phyloP scores from a whole-genome alignment of 768 basidiomycete genomes.

The Lactifluus volemus region DNA sequence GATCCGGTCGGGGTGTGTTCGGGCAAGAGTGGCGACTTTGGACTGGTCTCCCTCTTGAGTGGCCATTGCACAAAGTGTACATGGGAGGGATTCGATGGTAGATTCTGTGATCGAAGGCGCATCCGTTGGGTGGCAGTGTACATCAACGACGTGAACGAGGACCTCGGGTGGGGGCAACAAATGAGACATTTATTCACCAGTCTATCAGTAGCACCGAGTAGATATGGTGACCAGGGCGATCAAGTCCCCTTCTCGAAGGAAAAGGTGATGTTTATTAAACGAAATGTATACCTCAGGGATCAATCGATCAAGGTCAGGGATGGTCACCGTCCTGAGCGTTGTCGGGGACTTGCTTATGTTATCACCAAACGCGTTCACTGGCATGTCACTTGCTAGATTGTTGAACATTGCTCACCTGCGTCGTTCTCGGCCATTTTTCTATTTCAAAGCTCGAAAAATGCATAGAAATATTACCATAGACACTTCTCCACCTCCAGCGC shows the following conservation, averaged over 20 bases:
- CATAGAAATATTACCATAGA: conserved; percentile 19
- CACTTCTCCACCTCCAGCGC: conserved; percentile 39
- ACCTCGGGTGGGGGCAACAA: conserved; percentile 32
- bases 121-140: conserved; percentile 87
- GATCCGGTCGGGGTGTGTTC: conserved; percentile 51
- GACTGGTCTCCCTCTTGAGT: conserved; percentile 57
- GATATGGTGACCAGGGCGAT: not conserved
- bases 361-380: not conserved
- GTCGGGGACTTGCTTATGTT: not conserved
- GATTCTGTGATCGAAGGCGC: conserved; percentile 40
- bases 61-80: conserved; percentile 82
- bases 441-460: not conserved
- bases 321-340: too few relatives aligned
- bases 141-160: conserved; percentile 68
- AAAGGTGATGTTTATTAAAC: not conserved
- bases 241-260: not conserved
- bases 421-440: not conserved
- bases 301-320: too few relatives aligned
- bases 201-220: not conserved
- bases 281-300: too few relatives aligned
- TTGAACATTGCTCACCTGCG: not conserved
- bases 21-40: conserved; percentile 59
- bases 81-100: conserved; percentile 45
- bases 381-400: not conserved
- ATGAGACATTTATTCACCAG: not conserved